Evolutionary conservation across 1,139 yeast genomes (phyloP).

Genomic region (Magnusiomyces suaveolens): DNA sequence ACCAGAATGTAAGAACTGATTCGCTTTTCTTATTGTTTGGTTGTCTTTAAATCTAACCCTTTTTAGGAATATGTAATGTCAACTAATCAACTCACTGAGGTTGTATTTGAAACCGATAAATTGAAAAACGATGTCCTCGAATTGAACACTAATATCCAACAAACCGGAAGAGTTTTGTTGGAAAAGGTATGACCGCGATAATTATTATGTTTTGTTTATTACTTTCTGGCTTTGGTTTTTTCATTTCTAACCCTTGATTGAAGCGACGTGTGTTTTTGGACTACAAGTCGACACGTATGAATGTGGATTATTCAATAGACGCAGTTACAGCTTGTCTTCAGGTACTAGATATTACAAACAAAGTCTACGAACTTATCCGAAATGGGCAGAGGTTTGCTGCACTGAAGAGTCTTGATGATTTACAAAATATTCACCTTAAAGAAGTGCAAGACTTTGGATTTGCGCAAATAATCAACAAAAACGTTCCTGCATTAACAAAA

Average conservation of each 20-base stretch:
- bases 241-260: not conserved
- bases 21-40: not conserved
- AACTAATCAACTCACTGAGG: constrained; percentile 48
- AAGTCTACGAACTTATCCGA: constrained; percentile 70
- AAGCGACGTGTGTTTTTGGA: constrained; percentile 26
- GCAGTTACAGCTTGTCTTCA: constrained; percentile 52
- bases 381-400: constrained; percentile 78
- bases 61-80: constrained; percentile 36
- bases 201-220: not conserved
- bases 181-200: constrained; percentile 4
- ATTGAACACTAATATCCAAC: constrained; percentile 41
- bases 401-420: constrained; percentile 67
- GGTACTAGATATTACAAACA: constrained; percentile 77
- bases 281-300: constrained; percentile 24
- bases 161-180: constrained; percentile 13
- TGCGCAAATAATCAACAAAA: constrained; percentile 47
- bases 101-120: constrained; percentile 45
- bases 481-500: constrained; percentile 68
- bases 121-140: constrained; percentile 45
- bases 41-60: not conserved
- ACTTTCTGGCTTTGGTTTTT: not conserved
- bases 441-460: constrained; percentile 69
- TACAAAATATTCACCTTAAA: constrained; percentile 55
- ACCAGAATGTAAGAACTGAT: constrained; percentile 41
- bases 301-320: constrained; percentile 31